Evolutionary conservation across 2,329 filamentous ascomycete species (phyloP).

Genomic region (Cyphellophora europaea): DNA sequence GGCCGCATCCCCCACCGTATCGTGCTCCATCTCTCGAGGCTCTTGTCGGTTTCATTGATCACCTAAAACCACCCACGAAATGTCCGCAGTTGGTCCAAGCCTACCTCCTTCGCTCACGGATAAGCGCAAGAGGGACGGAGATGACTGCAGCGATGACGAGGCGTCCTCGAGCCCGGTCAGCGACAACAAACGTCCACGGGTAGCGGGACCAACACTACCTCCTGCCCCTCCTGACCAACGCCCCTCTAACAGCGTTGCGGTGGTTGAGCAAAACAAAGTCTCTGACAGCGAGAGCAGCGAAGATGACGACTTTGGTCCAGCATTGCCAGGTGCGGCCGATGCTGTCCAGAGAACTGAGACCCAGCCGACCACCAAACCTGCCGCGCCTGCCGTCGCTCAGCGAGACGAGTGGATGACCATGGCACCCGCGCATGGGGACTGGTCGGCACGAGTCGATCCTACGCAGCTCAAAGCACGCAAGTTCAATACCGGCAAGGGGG

Average conservation of each 20-base stretch:
- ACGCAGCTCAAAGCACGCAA: conserved; percentile 74
- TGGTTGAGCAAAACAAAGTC: conserved; percentile 14
- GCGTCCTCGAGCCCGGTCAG: conserved; percentile 14
- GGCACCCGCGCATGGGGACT: conserved; percentile 49
- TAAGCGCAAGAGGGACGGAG: conserved; percentile 26
- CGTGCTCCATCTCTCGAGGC: too few relatives aligned
- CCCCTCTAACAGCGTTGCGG: conserved; percentile 21
- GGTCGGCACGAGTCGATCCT: conserved; percentile 61
- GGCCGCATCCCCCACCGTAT: too few relatives aligned
- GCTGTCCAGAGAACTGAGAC: conserved; percentile 12
- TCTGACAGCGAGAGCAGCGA: conserved; percentile 24
- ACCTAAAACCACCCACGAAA: too few relatives aligned
- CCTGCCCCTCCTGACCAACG: conserved; percentile 39
- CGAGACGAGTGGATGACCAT: conserved; percentile 82
- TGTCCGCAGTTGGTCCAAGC: conserved; percentile 24
- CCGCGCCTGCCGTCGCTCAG: conserved; percentile 32
- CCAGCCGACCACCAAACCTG: conserved; percentile 20
- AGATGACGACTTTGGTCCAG: conserved; percentile 34
- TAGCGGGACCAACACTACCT: conserved; percentile 48
- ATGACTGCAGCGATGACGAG: conserved; percentile 17
- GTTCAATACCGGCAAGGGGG: conserved; percentile 63
- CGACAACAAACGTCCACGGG: conserved; percentile 40
- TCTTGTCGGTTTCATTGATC: too few relatives aligned
- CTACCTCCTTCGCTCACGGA: conserved; percentile 26
- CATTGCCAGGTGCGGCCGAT: conserved; percentile 24